Percentiles rank a stretch among this genome's conserved stretches.
phyloP scores from a whole-genome alignment of 192 early-diverging fungal species.

The Umbelopsis sp. region DNA sequence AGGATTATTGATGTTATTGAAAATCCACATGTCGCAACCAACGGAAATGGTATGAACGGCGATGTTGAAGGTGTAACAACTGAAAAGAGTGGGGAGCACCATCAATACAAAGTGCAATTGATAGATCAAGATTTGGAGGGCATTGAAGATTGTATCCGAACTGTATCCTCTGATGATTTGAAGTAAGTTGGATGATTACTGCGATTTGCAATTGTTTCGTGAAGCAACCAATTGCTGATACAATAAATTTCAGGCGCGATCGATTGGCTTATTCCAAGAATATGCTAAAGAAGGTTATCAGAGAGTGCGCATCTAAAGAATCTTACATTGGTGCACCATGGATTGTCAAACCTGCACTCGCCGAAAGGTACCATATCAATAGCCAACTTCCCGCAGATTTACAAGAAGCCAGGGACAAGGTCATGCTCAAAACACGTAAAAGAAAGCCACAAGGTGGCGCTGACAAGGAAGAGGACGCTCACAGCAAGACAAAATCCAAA shows the following conservation, averaged over 20 bases:
- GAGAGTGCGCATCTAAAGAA: slow-evolving; percentile 66
- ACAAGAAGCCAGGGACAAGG: slow-evolving; percentile 33
- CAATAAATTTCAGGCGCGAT: slow-evolving; percentile 48
- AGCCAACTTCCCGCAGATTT: slow-evolving; percentile 42
- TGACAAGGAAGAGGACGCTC: slow-evolving; percentile 31
- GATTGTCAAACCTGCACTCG: slow-evolving; percentile 52
- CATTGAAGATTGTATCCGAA: slow-evolving; percentile 50
- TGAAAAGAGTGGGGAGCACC: slow-evolving; percentile 21
- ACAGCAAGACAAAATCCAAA: slow-evolving; percentile 21
- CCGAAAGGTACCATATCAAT: slow-evolving; percentile 51
- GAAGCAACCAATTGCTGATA: too few species aligned
- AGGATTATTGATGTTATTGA: slow-evolving; percentile 28
- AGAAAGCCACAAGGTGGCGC: slow-evolving; percentile 36
- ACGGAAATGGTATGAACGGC: slow-evolving; percentile 5
- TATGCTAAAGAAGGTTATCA: slow-evolving; percentile 70
- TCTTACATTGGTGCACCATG: slow-evolving; percentile 73
- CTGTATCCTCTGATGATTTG: slow-evolving; percentile 36
- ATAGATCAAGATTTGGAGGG: slow-evolving; percentile 55
- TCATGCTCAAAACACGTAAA: slow-evolving; percentile 41
- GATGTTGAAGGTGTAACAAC: slow-evolving; percentile 12
- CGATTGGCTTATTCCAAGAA: slow-evolving; percentile 69
- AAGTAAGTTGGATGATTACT: slow-evolving; percentile 23
- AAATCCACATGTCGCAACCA: not conserved
- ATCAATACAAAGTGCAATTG: slow-evolving; percentile 51
- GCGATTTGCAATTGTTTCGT: not conserved